Evolutionary conservation across 164 flowering plant species (phyloP), one percentile per base, ranked within the genome.

Genomic region (Aristolochia fimbriata): DNA sequence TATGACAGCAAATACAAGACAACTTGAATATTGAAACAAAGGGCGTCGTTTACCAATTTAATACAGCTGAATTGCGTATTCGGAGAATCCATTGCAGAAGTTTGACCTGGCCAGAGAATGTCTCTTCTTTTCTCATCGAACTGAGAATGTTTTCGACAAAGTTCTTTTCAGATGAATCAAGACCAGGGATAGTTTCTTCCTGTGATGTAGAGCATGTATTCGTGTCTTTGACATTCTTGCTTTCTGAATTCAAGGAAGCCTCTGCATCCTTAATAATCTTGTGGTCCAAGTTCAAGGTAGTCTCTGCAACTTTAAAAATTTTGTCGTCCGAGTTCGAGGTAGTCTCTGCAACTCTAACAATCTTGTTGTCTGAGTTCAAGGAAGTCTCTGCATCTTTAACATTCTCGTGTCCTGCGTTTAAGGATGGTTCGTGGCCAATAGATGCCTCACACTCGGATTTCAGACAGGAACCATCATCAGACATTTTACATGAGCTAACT

Each of bases 51-150:
- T 85, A 94, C 99, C 96, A 88, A 60, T 64, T 56, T 60, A 88
- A 71, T 15, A 88, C 90, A 47, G 86, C 69, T 25, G 83, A 49
- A 77, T 81, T 83, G 55, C 83, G 80, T 62, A 91, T 76, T 62
- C 70, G 80, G 81, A 94, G 72, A 68, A 94, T 80, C 97, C 94
- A 83, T 51, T 91, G 89, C 91, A 91, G 78, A 78, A 91, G 67
- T 71, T 87, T 91, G 69, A 81, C 87, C 75, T 91, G 93, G 49
- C 99, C 99, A 59, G 86, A 76, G 65, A 88, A 94, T 49, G 89
- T 75, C 68, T 81, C 93, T 71, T 88, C 97, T 71, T 78, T 85
- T 65, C 79, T 74, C 91, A 94, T 83, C 68, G 77, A 71, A 70
- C 25, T 70, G 72, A 94, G 86, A 55, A 94, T 83, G 67, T 81